phyloP scores from a whole-genome alignment of 1,139 yeast genomes.

The Arxiozyma bovina region DNA sequence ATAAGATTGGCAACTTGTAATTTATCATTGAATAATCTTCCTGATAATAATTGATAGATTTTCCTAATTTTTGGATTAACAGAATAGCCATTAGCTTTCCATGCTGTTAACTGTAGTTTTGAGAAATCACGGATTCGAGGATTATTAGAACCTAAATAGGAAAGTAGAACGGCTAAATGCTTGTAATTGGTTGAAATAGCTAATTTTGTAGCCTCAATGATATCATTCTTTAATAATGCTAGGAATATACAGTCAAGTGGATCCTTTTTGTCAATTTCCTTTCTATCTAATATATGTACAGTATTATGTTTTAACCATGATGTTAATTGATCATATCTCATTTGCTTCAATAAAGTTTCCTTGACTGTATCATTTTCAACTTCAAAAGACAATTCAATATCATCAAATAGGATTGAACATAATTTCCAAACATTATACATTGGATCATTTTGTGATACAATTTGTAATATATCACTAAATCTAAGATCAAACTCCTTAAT shows the following conservation, averaged over 20 bases:
- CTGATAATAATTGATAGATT: slow-evolving; percentile 58
- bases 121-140: slow-evolving; percentile 49
- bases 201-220: slow-evolving; percentile 50
- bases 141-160: slow-evolving; percentile 65
- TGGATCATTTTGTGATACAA: slow-evolving; percentile 11
- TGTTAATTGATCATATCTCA: slow-evolving; percentile 41
- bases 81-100: slow-evolving; percentile 38
- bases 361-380: slow-evolving; percentile 27
- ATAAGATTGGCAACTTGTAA: slow-evolving; percentile 29
- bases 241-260: slow-evolving; percentile 44
- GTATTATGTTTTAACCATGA: slow-evolving; percentile 52
- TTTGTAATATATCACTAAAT: slow-evolving; percentile 17
- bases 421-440: slow-evolving; percentile 40
- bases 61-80: slow-evolving; percentile 38
- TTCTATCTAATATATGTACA: slow-evolving; percentile 38
- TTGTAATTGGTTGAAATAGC: slow-evolving; percentile 53
- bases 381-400: slow-evolving; percentile 19
- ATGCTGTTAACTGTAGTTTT: slow-evolving; percentile 49
- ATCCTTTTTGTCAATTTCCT: slow-evolving; percentile 17
- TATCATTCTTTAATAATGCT: slow-evolving; percentile 46
- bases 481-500: slow-evolving; percentile 21
- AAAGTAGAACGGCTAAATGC: slow-evolving; percentile 63
- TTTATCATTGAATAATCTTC: slow-evolving; percentile 36
- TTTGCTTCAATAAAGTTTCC: slow-evolving; percentile 32
- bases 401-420: slow-evolving; percentile 53